phyloP scores from a whole-genome alignment of 768 basidiomycete genomes.

The Phlebiopsis flavidoalba region DNA sequence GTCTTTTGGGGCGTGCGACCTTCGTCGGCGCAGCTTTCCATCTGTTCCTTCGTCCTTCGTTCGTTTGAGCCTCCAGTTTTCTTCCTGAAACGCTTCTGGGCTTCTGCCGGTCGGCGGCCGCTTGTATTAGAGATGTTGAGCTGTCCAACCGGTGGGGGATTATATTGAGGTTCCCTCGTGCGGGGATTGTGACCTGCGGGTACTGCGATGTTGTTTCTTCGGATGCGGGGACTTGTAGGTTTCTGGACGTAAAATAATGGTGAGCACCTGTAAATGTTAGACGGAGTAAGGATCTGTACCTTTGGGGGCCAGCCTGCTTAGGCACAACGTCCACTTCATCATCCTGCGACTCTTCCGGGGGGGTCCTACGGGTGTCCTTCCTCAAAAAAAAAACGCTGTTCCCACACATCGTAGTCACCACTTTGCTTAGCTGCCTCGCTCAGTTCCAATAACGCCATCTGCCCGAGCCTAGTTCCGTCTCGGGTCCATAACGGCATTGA shows the following conservation, averaged over 20 bases:
- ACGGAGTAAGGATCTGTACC: constrained; percentile 31
- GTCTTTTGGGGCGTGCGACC: constrained; percentile 20
- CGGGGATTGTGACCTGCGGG: constrained; percentile 66
- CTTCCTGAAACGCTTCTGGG: constrained; percentile 48
- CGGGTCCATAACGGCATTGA: constrained; percentile 67
- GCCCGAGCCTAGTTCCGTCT: constrained; percentile 61
- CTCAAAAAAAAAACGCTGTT: too few relatives aligned
- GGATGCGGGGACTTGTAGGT: constrained; percentile 42
- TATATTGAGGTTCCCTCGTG: constrained; percentile 87
- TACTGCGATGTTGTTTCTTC: constrained; percentile 48
- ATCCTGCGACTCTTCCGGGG: constrained; percentile 26
- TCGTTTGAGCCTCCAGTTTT: constrained; percentile 46
- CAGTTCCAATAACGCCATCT: constrained; percentile 56
- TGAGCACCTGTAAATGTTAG: neutral
- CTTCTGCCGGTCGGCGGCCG: constrained; percentile 67
- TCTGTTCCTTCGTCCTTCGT: constrained; percentile 53
- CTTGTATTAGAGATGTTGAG: constrained; percentile 67
- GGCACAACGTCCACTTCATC: constrained; percentile 31
- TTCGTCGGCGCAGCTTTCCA: constrained; percentile 44
- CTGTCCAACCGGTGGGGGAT: constrained; percentile 71
- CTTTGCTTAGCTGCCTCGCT: constrained; percentile 66
- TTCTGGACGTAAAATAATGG: constrained; percentile 29
- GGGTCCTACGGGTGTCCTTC: too few relatives aligned
- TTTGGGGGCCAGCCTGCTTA: constrained; percentile 39
- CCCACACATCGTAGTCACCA: constrained; percentile 66